phyloP scores from a whole-genome alignment of 768 basidiomycete genomes.

The Leucocoprinus birnbaumii region DNA sequence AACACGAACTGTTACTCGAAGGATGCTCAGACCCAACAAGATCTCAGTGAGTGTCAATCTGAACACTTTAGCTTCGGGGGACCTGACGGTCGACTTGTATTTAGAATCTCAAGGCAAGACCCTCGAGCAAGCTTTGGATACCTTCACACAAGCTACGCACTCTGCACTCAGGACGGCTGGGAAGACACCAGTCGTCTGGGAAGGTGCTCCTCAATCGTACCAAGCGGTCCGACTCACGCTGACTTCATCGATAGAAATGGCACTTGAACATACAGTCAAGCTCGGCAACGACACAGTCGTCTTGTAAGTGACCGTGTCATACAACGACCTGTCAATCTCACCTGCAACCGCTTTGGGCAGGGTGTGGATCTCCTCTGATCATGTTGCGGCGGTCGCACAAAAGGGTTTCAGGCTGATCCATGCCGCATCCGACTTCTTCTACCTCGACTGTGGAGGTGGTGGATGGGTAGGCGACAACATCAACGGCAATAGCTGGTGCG shows the following conservation, averaged over 20 bases:
- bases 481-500: conserved; percentile 66
- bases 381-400: conserved; percentile 54
- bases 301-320: conserved; percentile 31
- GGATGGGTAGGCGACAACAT: conserved; percentile 58
- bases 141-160: conserved; percentile 60
- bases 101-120: conserved; percentile 41
- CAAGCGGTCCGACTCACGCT: conserved; percentile 2
- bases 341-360: conserved; percentile 22
- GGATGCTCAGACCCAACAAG: conserved; percentile 55
- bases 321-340: neutral
- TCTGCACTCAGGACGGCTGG: conserved; percentile 44
- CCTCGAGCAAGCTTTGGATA: conserved; percentile 58
- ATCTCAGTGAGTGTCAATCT: conserved; percentile 35
- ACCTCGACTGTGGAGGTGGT: conserved; percentile 76
- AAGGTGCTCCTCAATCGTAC: conserved; percentile 36
- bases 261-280: conserved; percentile 45
- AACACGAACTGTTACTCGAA: conserved; percentile 63
- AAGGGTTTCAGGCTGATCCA: conserved; percentile 65
- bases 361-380: conserved; percentile 68
- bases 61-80: neutral
- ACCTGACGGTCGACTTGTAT: neutral
- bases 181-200: conserved; percentile 82
- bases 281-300: conserved; percentile 48
- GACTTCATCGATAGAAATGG: conserved; percentile 53
- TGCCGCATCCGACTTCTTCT: conserved; percentile 73